Percentiles rank a stretch among this genome's conserved stretches.
These are phyloP conservation scores for Nemania bipapillata DNA, from an alignment of 2,329 filamentous ascomycete species.

Conservation along the genomic window DNA sequence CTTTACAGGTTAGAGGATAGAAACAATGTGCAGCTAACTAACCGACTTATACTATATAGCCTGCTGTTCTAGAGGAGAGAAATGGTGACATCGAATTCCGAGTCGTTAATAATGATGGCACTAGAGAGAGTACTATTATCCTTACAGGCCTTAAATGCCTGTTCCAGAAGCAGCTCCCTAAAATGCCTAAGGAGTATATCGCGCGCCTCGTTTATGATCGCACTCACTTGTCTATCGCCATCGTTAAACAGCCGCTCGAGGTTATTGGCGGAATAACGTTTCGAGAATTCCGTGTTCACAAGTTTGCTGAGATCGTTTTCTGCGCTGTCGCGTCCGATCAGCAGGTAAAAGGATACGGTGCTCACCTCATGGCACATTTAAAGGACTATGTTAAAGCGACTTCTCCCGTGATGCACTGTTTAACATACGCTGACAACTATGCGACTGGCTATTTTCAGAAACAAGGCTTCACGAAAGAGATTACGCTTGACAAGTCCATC, in stretches of 20 bases:
- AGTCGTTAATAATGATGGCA: slow-evolving; percentile 95
- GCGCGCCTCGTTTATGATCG: slow-evolving; percentile 96
- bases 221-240: slow-evolving; percentile 94
- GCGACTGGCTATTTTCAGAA: slow-evolving; percentile 99
- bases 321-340: too few species aligned
- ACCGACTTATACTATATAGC: too few species aligned
- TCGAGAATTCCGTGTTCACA: slow-evolving; percentile 87
- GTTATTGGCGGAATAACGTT: slow-evolving; percentile 98
- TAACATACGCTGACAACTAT: slow-evolving; percentile 96
- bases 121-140: slow-evolving; percentile 88
- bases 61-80: slow-evolving; percentile 91
- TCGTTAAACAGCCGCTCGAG: slow-evolving; percentile 94
- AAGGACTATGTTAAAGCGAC: too few species aligned
- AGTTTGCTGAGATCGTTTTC: slow-evolving; percentile 87
- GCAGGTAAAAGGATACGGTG: too few species aligned
- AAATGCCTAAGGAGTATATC: slow-evolving; percentile 99
- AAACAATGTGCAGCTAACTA: too few species aligned
- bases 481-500: slow-evolving; percentile 63
- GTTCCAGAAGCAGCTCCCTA: slow-evolving; percentile 97
- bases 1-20: too few species aligned
- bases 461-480: slow-evolving; percentile 98
- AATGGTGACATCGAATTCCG: slow-evolving; percentile 95
- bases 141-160: slow-evolving; percentile 96
- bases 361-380: too few species aligned
- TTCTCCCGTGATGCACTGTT: too few species aligned